Evolutionary conservation across 2,329 filamentous ascomycete species (phyloP), one percentile per base, ranked within the genome.

Genomic region (Cladophialophora bantiana): DNA sequence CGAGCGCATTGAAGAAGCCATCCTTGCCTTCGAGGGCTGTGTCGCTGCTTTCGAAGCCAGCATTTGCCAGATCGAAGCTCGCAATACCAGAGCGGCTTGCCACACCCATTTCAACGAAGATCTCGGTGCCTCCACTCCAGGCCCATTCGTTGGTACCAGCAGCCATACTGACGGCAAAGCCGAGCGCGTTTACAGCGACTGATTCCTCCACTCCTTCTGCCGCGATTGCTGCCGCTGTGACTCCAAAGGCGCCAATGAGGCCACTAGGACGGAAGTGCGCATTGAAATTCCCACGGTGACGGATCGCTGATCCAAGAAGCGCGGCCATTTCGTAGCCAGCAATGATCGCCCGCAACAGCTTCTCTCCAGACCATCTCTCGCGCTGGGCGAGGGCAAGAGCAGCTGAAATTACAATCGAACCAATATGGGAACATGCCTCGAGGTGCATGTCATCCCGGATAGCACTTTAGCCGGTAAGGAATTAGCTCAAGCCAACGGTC

Each of bases 121-220:
- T 68, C 62, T 68, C 66, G 18, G 45, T 32, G 7, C 66, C 66
- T 18, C 66, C 66, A 5, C 56, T 52, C 66, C 66, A 36, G 54
- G 62, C 62, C 62, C 62, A 65, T 36, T 60, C 53, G 45, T 65
- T 65, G 40, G 60, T 18, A 26, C 62, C 62, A 20, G 40, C 35
- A 15, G 62, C 62, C 31, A 48, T 45, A 48, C 60, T 65, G 18
- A 59, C 20, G 13, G 55, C 62, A 32, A 65, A 60, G n/a, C 36
- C 45, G 15, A 65, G 36, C 15, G 56, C 56, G n/a, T 48, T 60
- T 20, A 59, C 45, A 7, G 56, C 62, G 7, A 45, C 31, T 2
- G 50, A 45, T 34, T 65, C 55, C 4, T 57, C 50, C 13, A 40
- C 36, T 15, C 7, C 38, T 34, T 36, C 15, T 10, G 36, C 45